Evolutionary conservation across 176 grass and related monocot genomes (phyloP).

Genomic region (Eleusine indica): DNA sequence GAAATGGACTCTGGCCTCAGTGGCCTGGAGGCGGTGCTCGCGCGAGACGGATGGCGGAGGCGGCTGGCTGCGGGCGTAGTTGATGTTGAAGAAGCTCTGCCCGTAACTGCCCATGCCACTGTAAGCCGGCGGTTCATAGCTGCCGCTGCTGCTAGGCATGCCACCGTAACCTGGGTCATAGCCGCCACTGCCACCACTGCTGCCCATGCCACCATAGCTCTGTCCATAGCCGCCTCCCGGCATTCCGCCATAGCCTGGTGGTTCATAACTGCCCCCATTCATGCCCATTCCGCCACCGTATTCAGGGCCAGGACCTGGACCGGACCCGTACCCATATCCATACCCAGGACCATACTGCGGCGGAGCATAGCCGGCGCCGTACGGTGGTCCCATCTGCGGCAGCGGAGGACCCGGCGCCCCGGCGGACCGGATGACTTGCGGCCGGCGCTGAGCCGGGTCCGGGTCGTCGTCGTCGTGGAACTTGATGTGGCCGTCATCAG

Average conservation of each 20-base stretch:
- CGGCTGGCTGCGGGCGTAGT: conserved; percentile 59
- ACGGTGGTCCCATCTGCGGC: conserved; percentile 38
- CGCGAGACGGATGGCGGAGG: conserved; percentile 44
- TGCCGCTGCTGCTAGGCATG: conserved; percentile 10
- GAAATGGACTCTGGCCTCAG: conserved; percentile 46
- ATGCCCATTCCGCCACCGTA: not conserved
- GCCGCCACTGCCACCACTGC: not conserved
- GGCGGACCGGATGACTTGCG: conserved; percentile 18
- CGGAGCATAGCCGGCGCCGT: conserved; percentile 38
- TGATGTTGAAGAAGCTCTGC: conserved; percentile 68
- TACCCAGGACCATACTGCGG: conserved; percentile 15
- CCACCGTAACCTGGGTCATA: conserved; percentile 39
- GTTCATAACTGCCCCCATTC: conserved; percentile 26
- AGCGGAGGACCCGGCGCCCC: conserved; percentile 1
- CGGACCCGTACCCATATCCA: not conserved
- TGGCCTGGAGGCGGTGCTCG: conserved; percentile 45
- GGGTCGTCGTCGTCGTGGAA: conserved; percentile 68
- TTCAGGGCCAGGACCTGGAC: not conserved
- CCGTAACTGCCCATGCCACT: conserved; percentile 45
- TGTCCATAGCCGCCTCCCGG: conserved; percentile 10
- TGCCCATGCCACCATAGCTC: conserved; percentile 31
- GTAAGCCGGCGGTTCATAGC: conserved; percentile 38
- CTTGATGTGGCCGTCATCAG: conserved; percentile 60
- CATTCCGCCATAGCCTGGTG: conserved; percentile 26
- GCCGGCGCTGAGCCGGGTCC: conserved; percentile 21